Evolutionary conservation across 176 grass and related monocot species (phyloP).

Genomic region (Juncus inflexus): DNA sequence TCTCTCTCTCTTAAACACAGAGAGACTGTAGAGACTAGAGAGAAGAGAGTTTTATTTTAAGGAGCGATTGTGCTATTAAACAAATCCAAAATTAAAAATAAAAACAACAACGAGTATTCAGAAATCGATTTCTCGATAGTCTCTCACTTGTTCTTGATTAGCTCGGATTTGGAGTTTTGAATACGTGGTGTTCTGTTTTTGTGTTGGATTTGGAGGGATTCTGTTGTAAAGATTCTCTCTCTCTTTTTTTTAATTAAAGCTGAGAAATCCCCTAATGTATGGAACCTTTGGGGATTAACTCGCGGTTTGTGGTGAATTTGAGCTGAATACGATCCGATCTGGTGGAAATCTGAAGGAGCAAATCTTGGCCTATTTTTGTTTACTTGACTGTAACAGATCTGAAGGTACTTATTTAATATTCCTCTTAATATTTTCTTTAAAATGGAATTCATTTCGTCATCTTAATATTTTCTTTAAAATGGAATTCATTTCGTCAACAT

Average conservation of each 20-base stretch:
- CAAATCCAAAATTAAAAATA: background rate
- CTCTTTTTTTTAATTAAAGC: background rate
- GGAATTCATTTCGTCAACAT: background rate
- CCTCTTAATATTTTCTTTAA: background rate
- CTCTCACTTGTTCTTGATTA: background rate
- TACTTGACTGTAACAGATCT: slow-evolving; percentile 11
- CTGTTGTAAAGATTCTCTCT: background rate
- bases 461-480: background rate
- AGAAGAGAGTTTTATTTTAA: background rate
- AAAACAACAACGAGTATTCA: background rate
- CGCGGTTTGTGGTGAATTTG: slow-evolving; percentile 5
- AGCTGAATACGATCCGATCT: slow-evolving; percentile 6
- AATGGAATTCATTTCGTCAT: background rate
- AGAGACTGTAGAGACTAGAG: background rate
- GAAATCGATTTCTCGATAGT: slow-evolving; percentile 3
- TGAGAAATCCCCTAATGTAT: background rate
- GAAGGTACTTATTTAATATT: slow-evolving; percentile 5
- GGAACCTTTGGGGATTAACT: background rate
- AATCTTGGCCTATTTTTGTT: slow-evolving; percentile 10
- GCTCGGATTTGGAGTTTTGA: background rate
- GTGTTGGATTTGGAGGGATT: background rate
- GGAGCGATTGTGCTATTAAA: background rate
- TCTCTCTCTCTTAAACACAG: background rate
- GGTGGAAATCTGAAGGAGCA: background rate
- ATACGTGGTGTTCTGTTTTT: background rate